These are phyloP conservation scores for Serendipita sp. DNA, from an alignment of 768 basidiomycete species.

Conservation along the genomic window DNA sequence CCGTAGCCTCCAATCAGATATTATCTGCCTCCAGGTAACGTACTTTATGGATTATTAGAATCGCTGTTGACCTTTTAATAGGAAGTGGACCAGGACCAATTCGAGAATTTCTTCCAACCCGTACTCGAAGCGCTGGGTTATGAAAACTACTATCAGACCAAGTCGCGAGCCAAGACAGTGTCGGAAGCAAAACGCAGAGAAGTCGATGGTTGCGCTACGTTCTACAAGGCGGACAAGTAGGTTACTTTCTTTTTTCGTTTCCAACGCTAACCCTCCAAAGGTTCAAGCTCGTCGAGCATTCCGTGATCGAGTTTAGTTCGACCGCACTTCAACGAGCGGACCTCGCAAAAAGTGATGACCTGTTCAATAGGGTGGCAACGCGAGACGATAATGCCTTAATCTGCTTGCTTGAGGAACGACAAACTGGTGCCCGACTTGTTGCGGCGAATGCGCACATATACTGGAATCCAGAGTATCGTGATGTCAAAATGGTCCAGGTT, in stretches of 20 bases:
- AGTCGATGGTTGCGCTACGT: conserved; percentile 94
- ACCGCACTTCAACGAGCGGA: conserved; percentile 85
- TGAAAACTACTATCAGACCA: conserved; percentile 82
- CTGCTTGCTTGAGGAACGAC: conserved; percentile 69
- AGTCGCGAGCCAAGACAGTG: conserved; percentile 89
- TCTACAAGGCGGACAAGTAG: conserved; percentile 79
- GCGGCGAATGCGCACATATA: conserved; percentile 82
- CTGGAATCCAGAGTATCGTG: conserved; percentile 83
- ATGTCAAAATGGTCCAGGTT: conserved; percentile 96
- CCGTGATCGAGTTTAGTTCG: conserved; percentile 83
- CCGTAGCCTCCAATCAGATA: conserved; percentile 63
- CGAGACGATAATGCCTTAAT: conserved; percentile 88
- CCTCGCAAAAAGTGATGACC: conserved; percentile 95
- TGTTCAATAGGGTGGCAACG: conserved; percentile 96
- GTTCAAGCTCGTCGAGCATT: conserved; percentile 84
- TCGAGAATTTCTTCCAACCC: conserved; percentile 76
- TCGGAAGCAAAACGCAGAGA: conserved; percentile 62
- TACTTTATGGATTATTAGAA: background rate
- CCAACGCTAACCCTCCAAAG: conserved; percentile 23
- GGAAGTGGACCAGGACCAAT: conserved; percentile 85
- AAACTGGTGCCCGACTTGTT: conserved; percentile 74
- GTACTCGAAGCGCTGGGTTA: conserved; percentile 61
- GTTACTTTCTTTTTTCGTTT: conserved; percentile 18
- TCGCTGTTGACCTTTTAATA: conserved; percentile 8
- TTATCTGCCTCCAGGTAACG: conserved; percentile 64